Evolutionary conservation across 2,329 filamentous ascomycete genomes (phyloP), one percentile per base, ranked within the genome.

Genomic region (Zelopaecilomyces penicillatus): DNA sequence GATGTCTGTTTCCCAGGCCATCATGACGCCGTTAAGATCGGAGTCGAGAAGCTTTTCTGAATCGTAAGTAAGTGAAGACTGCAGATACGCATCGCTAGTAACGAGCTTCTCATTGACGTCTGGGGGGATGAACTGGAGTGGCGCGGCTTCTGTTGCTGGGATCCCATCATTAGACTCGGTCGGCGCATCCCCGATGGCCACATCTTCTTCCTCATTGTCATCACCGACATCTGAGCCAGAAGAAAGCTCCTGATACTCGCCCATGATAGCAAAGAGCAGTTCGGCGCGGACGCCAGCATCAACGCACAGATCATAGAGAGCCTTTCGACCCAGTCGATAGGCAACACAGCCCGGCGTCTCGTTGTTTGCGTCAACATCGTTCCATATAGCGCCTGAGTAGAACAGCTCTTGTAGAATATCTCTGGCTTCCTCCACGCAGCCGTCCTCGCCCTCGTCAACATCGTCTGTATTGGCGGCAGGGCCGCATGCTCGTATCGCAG

Each of bases 271-370:
- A 57, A 97, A 78, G 12, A 98, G 68, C 62, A 97, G 70, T 71
- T 97, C 93, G 0, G 91, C 91, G 42, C 91, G 76, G 44, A 95
- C 87, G 11, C 93, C 93, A 2, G 91, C 91, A 59, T 91, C 86
- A 6, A 97, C 85, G 61, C 91, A 87, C 46, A 89, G 65, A 35
- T 84, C 78, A 61, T 98, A 97, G 32, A 96, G 67, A 41, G 79
- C 75, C 43, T 66, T 73, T 55, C 86, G 70, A 0, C 85, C 83
- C 27, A 96, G 61, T 28, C 80, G 69, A 46, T 74, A 72, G 6
- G 93, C 93, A 37, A 96, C 70, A 62, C 91, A 97, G 6, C 89
- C 93, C 0, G 93, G 89, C 3, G 93, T 97, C 71, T 97, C 91
- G 56, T 88, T 78, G 54, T 87, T 83, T 53, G 73, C 68, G 63